phyloP scores from a whole-genome alignment of 2,329 filamentous ascomycete species.

The Arthrobotrys sinensis region DNA sequence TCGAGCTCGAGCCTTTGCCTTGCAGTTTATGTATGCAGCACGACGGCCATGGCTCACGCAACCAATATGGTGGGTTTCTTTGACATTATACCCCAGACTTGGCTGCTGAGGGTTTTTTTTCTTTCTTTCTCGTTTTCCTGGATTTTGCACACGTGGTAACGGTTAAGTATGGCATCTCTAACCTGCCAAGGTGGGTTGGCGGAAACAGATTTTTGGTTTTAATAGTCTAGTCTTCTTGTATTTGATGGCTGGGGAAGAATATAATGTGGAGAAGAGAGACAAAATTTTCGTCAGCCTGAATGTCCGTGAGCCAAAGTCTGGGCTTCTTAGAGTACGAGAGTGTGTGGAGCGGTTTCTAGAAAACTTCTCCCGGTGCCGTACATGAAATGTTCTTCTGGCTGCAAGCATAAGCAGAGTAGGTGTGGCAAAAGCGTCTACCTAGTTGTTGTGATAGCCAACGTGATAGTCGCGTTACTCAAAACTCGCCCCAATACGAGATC shows the following conservation, averaged over 20 bases:
- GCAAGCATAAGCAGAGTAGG: neutral
- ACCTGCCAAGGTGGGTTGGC: conserved; percentile 15
- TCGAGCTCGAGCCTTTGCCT: conserved; percentile 42
- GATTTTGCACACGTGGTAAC: conserved; percentile 50
- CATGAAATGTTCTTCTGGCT: neutral
- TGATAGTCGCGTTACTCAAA: neutral
- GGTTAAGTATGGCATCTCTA: conserved; percentile 36
- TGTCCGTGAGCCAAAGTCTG: neutral
- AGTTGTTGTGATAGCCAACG: neutral
- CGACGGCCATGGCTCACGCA: conserved; percentile 30
- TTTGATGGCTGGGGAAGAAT: conserved; percentile 24
- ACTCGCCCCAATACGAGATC: conserved; percentile 11
- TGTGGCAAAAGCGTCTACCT: conserved; percentile 21
- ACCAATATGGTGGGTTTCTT: conserved; percentile 21
- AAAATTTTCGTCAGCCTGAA: conserved; percentile 26
- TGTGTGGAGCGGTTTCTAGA: conserved; percentile 31
- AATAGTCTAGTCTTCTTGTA: conserved; percentile 9
- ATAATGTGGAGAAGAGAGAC: conserved; percentile 10
- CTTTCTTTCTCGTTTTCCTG: conserved; percentile 25
- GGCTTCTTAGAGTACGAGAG: neutral
- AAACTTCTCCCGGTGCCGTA: conserved; percentile 19
- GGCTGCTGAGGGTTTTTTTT: conserved; percentile 56
- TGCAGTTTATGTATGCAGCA: conserved; percentile 17
- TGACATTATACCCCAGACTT: conserved; percentile 8
- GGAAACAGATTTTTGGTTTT: neutral